Evolutionary conservation across 2,329 filamentous ascomycete genomes (phyloP).

Genomic region (Arthrobotrys entomopaga): DNA sequence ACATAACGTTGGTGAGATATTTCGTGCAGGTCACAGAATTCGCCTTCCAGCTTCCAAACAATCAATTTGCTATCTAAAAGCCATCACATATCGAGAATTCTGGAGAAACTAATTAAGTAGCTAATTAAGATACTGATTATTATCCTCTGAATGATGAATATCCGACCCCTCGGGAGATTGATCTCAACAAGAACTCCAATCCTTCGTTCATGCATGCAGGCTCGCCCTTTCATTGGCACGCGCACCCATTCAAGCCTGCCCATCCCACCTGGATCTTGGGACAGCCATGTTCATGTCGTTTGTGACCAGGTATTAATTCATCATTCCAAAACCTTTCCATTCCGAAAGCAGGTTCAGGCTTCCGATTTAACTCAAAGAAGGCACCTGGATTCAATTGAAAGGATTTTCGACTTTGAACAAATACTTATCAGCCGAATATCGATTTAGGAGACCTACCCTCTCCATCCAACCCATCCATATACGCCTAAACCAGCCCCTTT

Average conservation of each 20-base stretch:
- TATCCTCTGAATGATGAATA: background rate
- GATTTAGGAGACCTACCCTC: conserved; percentile 51
- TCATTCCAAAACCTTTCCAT: background rate
- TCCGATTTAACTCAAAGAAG: background rate
- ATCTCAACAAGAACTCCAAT: too few relatives aligned
- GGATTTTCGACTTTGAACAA: too few relatives aligned
- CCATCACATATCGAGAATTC: background rate
- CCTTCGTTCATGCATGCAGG: too few relatives aligned
- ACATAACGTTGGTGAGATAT: too few relatives aligned
- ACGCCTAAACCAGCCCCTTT: conserved; percentile 56
- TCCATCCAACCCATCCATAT: conserved; percentile 55
- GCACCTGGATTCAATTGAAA: background rate
- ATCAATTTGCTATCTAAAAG: too few relatives aligned
- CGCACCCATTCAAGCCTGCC: conserved; percentile 9
- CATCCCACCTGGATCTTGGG: conserved; percentile 59
- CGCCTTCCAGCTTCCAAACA: too few relatives aligned
- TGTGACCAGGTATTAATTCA: conserved; percentile 53
- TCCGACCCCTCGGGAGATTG: background rate
- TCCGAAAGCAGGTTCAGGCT: background rate
- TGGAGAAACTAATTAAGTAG: background rate
- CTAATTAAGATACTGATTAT: too few relatives aligned
- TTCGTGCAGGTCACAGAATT: too few relatives aligned
- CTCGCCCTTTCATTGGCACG: background rate
- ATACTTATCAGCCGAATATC: background rate
- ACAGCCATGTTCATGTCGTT: conserved; percentile 60